Evolutionary conservation across 2,329 filamentous ascomycete species (phyloP).

Genomic region (Neopestalotiopsis rosae): DNA sequence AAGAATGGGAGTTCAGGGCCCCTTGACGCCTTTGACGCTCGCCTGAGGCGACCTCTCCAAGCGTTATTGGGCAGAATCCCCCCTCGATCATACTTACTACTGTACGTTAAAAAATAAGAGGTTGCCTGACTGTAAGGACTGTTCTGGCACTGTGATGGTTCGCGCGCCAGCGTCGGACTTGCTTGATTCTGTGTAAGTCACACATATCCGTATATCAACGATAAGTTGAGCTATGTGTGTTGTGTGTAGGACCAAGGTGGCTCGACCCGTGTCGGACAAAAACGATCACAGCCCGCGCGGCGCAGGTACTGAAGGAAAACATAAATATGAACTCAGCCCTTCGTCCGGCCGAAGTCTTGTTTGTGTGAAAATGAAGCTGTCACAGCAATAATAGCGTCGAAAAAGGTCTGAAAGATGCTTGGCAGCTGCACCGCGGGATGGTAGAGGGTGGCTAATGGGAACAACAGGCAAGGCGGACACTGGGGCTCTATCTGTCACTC

Average conservation of each 20-base stretch:
- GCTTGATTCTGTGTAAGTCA: neutral
- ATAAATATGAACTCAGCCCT: neutral
- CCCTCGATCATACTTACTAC: neutral
- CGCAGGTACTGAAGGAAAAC: neutral
- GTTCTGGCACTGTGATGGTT: neutral
- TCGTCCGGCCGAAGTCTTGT: neutral
- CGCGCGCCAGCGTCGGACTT: neutral
- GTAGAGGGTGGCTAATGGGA: neutral
- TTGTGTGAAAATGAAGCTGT: neutral
- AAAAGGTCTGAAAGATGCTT: neutral
- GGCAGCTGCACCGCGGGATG: neutral
- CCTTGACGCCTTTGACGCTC: neutral
- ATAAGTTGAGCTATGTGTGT: neutral
- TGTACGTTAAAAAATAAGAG: neutral
- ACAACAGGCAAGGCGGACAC: neutral
- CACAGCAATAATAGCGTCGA: constrained; percentile 11
- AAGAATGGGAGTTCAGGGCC: neutral
- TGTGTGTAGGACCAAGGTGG: neutral
- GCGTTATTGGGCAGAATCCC: neutral
- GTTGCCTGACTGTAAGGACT: neutral
- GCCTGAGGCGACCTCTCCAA: neutral
- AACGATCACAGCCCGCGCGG: neutral
- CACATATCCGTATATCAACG: neutral
- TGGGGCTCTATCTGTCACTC: neutral
- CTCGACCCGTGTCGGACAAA: neutral